phyloP scores from a whole-genome alignment of 176 grass and related monocot species.

The Oryza australiensis region DNA sequence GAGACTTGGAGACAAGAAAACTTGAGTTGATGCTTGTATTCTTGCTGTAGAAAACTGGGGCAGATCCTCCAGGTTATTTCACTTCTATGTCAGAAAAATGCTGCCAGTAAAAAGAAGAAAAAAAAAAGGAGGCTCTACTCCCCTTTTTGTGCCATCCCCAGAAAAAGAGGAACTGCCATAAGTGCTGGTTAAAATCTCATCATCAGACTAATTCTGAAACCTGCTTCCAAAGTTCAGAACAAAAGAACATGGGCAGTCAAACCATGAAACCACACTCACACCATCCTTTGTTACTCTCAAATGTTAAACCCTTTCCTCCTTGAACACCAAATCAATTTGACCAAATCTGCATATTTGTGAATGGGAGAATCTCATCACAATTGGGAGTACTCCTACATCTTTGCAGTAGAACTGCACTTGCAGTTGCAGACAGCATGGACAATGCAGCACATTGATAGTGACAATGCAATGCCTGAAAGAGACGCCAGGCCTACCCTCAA shows the following conservation, averaged over 20 bases:
- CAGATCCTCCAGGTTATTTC: constrained; percentile 27
- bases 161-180: background rate
- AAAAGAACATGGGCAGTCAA: background rate
- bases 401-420: background rate
- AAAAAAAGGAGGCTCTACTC: background rate
- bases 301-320: background rate
- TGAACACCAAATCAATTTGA: background rate
- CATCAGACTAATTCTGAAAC: background rate
- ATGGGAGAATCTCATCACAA: background rate
- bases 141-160: constrained; percentile 15
- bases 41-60: constrained; percentile 8
- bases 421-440: constrained; percentile 1
- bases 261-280: background rate
- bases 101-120: constrained; percentile 2
- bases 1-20: background rate
- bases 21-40: constrained; percentile 1
- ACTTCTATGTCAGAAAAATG: constrained; percentile 45
- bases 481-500: background rate
- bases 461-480: constrained; percentile 13
- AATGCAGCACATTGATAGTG: constrained; percentile 4
- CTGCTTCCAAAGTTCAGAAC: constrained; percentile 7
- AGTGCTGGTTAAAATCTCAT: background rate
- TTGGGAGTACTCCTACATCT: background rate
- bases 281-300: background rate
- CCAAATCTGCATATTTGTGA: background rate